These are phyloP conservation scores for Aspergillus puulaauensis DNA, from an alignment of 2,329 filamentous ascomycete species.

Conservation along the genomic window DNA sequence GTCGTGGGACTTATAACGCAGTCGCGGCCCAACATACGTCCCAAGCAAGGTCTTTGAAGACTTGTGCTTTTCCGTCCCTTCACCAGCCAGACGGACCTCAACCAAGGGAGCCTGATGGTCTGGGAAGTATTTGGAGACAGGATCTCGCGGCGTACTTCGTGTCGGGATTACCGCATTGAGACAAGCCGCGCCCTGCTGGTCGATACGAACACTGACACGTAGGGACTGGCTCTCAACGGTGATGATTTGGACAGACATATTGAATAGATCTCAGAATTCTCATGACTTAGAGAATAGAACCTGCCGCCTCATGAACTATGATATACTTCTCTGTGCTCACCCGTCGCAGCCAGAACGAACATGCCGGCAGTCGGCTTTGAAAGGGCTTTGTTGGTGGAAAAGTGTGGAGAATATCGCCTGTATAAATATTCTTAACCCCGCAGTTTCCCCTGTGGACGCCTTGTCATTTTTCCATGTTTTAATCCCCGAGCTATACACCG, in stretches of 20 bases:
- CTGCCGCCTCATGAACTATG: no score
- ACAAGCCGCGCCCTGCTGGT: conserved; percentile 6
- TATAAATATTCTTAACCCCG: no score
- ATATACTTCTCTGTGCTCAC: no score
- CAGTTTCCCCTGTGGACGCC: no score
- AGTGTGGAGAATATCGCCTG: background rate
- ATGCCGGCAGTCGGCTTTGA: background rate
- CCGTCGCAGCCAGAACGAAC: no score
- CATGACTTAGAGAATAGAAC: no score
- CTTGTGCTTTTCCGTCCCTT: conserved; percentile 25
- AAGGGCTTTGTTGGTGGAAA: background rate
- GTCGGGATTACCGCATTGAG: conserved; percentile 7
- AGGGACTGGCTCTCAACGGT: conserved; percentile 1
- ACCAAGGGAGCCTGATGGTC: conserved; percentile 16
- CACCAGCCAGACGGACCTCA: conserved; percentile 24
- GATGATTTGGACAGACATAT: conserved; percentile 1
- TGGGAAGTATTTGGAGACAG: conserved; percentile 6
- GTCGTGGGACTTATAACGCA: conserved; percentile 23
- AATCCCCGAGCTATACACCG: no score
- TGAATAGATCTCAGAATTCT: background rate
- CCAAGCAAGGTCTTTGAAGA: conserved; percentile 26
- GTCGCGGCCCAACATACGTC: conserved; percentile 21
- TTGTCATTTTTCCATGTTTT: no score
- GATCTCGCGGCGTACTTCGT: background rate
- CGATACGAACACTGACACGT: conserved; percentile 1